Base-by-base conservation (phyloP, 1,139 yeast species). In the Geotrichum australiense region DNA sequence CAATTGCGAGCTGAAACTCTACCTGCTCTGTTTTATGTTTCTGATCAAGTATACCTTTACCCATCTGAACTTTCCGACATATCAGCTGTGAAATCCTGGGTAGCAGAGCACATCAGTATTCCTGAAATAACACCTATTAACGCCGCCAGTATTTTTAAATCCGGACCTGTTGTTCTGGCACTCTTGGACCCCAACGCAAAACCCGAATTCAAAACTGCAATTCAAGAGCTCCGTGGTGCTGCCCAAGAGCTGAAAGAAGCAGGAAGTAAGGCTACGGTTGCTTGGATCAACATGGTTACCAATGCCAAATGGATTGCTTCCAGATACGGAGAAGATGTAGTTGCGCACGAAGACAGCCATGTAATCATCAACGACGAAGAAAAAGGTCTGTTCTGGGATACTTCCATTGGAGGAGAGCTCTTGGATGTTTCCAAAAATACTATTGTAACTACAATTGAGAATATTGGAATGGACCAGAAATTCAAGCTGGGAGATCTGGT, bases 101-200 rank as follows among this genome's bases (percentile, higher is more conserved):
- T 18, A 55, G 55, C 20, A 47, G 52, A 33, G 52, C 54, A 10
- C 25, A 48, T 6, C 48, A 52, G 40, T 63, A 57, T 61, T n/a
- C 66, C 68, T 3, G 65, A 64, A 46, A 49, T 64, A 27, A 59
- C 65, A 4, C 62, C 65, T 5, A 50, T 51, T 8, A 64, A 59
- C 42, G 60, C 61, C 10, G 49, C 53, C 29, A 64, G 58, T 29
- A 53, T 63, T 15, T 54, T 63, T 42, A 48, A 49, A 19, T 51
- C 54, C 30, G 53, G 58, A 11, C 53, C 54, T 29, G 59, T 64
- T 14, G 64, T 59, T 11, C 48, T 63, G 27, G 65, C 56, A 1
- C 47, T 62, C 14, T 51, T 63, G 21, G 63, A 63, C 43, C 59
- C 62, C 8, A 49, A 58, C 14, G 55, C 57, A 21, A 46, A 46